A percentile compares a stretch with the other conserved stretches of the same genome.
phyloP scores from a whole-genome alignment of 306 rosid genomes.

The Malus asiatica region DNA sequence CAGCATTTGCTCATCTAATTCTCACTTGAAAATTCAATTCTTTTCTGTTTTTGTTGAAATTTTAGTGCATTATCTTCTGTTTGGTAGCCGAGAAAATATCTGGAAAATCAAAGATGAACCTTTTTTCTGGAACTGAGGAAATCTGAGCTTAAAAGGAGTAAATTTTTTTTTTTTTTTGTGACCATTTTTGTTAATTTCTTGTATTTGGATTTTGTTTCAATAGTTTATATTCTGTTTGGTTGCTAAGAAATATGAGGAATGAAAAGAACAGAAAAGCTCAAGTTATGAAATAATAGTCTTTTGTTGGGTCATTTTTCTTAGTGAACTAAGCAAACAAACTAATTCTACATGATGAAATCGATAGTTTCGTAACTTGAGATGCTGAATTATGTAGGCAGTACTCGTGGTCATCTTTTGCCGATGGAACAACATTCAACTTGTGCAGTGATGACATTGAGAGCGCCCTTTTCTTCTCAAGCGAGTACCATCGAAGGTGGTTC shows the following conservation, averaged over 20 bases:
- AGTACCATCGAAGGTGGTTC: slow-evolving; percentile 27
- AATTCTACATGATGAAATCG: not conserved
- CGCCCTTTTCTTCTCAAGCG: slow-evolving; percentile 40
- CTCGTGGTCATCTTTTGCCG: slow-evolving; percentile 12
- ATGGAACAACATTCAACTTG: slow-evolving; percentile 20
- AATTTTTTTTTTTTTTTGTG: not conserved
- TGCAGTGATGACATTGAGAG: slow-evolving; percentile 28
- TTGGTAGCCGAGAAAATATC: not conserved
- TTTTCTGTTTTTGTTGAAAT: not conserved
- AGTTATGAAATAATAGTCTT: not conserved
- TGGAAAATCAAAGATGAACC: not conserved
- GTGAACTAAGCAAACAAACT: no score
- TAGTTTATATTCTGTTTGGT: not conserved
- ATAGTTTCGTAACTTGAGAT: not conserved
- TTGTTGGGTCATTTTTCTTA: not conserved
- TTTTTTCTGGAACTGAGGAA: not conserved
- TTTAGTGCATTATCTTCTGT: not conserved
- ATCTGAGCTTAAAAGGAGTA: not conserved
- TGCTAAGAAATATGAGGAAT: slow-evolving; percentile 1
- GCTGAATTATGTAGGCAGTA: slow-evolving; percentile 35
- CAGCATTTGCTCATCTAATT: not conserved
- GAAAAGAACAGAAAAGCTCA: not conserved
- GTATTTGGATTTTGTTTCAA: not conserved
- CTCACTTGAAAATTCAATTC: not conserved
- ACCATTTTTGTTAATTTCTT: not conserved